These are phyloP conservation scores for Lagenidium giganteum DNA, from an alignment of 352 stramenopile genomes.

Conservation along the genomic window DNA sequence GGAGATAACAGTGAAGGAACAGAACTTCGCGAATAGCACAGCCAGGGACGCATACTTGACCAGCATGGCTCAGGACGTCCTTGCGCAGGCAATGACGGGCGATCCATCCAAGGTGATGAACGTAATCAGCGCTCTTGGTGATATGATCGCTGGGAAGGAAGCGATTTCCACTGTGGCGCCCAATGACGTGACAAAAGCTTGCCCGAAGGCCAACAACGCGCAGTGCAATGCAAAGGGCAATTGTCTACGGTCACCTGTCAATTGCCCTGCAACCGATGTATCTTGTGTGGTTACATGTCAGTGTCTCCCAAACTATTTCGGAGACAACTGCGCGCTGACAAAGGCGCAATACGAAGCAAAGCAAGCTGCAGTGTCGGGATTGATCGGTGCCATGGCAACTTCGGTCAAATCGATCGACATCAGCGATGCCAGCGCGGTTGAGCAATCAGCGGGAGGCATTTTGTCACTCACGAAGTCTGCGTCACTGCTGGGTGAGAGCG, in stretches of 20 bases:
- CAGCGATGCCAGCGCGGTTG: conserved; percentile 40
- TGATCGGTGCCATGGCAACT: conserved; percentile 58
- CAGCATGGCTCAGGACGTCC: conserved; percentile 43
- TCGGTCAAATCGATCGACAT: conserved; percentile 42
- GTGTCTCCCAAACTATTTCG: conserved; percentile 41
- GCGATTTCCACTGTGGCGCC: conserved; percentile 16
- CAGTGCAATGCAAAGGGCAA: conserved; percentile 38
- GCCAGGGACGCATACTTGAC: conserved; percentile 43
- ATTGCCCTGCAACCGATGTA: conserved; percentile 38
- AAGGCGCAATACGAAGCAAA: conserved; percentile 46
- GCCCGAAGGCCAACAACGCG: conserved; percentile 29
- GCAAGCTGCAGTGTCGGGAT: conserved; percentile 32
- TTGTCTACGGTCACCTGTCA: conserved; percentile 32
- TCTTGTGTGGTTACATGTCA: conserved; percentile 44
- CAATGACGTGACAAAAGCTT: conserved; percentile 34
- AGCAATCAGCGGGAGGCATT: conserved; percentile 59
- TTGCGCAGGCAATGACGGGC: conserved; percentile 39
- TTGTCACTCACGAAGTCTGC: conserved; percentile 60
- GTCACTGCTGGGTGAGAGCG: conserved; percentile 36
- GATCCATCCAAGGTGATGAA: conserved; percentile 63
- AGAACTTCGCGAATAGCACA: too few species aligned
- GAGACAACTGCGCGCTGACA: conserved; percentile 50
- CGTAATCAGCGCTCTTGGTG: conserved; percentile 53
- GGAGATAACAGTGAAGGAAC: too few species aligned
- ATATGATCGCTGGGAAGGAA: conserved; percentile 49